Conservation (phyloP, 1,139 yeast genomes). For the Candida buenavistaensis region DNA sequence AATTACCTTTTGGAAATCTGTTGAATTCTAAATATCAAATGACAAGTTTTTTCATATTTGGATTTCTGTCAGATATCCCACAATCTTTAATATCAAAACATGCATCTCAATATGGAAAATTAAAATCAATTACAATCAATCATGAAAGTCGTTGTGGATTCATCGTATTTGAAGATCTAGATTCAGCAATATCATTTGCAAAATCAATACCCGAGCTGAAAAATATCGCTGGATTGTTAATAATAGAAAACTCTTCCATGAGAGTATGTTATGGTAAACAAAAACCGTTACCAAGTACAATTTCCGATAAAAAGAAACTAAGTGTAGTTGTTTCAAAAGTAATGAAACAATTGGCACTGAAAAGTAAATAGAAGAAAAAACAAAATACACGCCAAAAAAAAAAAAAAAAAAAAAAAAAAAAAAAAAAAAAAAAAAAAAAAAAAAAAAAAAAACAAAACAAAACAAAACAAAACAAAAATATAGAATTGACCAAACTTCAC, state of each 20-base stretch:
- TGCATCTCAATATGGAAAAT: slow-evolving; percentile 45
- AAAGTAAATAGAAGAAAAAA: too few relatives aligned
- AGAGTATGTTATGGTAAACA: slow-evolving; percentile 70
- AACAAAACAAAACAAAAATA: too few relatives aligned
- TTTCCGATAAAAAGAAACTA: slow-evolving; percentile 51
- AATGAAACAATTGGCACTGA: slow-evolving; percentile 54
- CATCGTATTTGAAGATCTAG: slow-evolving; percentile 50
- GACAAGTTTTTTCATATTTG: slow-evolving; percentile 66
- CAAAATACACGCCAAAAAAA: slow-evolving; percentile 2
- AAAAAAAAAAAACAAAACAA: too few relatives aligned
- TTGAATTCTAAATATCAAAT: slow-evolving; percentile 35
- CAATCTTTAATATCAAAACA: slow-evolving; percentile 56
- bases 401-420: too few relatives aligned
- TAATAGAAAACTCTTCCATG: slow-evolving; percentile 45
- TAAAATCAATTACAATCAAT: slow-evolving; percentile 52
- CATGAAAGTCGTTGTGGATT: slow-evolving; percentile 70
- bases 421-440: too few relatives aligned
- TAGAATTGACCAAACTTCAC: too few relatives aligned
- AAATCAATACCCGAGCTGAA: slow-evolving; percentile 23
- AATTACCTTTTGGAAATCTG: slow-evolving; percentile 57
- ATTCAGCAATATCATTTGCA: slow-evolving; percentile 59
- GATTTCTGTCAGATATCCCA: slow-evolving; percentile 65
- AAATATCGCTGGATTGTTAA: slow-evolving; percentile 35
- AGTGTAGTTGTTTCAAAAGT: slow-evolving; percentile 58
- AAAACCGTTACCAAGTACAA: slow-evolving; percentile 45